Conservation (phyloP, 192 early-diverging fungal species). For the Coemansia sp. region DNA sequence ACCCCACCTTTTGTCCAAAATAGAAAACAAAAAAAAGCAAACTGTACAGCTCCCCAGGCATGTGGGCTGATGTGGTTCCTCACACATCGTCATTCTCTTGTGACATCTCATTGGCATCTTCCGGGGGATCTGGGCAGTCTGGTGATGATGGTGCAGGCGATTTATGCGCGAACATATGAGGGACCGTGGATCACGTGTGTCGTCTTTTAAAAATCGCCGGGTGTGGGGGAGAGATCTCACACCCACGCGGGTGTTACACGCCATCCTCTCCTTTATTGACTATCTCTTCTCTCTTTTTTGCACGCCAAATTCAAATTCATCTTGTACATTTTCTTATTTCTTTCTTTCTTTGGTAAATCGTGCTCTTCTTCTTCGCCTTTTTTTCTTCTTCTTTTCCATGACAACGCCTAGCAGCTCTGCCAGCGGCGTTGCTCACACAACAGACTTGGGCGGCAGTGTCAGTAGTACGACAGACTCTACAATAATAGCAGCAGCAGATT, state of each 20-base stretch:
- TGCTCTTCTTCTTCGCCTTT: background rate
- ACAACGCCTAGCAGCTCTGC: background rate
- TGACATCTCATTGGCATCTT: background rate
- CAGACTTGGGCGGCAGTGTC: background rate
- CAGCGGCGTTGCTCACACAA: constrained; percentile 8
- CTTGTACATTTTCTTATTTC: constrained; percentile 4
- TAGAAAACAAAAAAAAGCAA: background rate
- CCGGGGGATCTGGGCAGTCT: background rate
- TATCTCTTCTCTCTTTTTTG: background rate
- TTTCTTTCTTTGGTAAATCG: background rate
- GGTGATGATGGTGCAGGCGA: background rate
- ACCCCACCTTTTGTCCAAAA: background rate
- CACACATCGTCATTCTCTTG: background rate
- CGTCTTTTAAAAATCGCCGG: background rate
- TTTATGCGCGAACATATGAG: constrained; percentile 2
- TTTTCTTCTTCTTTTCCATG: background rate
- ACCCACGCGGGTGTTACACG: background rate
- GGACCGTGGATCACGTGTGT: background rate
- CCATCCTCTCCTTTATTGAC: too few relatives aligned
- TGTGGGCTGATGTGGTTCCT: constrained; percentile 9
- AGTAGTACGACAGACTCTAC: background rate
- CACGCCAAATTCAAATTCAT: background rate
- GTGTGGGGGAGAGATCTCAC: background rate
- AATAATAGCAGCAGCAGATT: constrained; percentile 7
- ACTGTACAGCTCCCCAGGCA: background rate